Percentiles rank a stretch among this genome's conserved stretches.
phyloP scores from a whole-genome alignment of 768 basidiomycete species.

The Termitomyces bulborhizus region DNA sequence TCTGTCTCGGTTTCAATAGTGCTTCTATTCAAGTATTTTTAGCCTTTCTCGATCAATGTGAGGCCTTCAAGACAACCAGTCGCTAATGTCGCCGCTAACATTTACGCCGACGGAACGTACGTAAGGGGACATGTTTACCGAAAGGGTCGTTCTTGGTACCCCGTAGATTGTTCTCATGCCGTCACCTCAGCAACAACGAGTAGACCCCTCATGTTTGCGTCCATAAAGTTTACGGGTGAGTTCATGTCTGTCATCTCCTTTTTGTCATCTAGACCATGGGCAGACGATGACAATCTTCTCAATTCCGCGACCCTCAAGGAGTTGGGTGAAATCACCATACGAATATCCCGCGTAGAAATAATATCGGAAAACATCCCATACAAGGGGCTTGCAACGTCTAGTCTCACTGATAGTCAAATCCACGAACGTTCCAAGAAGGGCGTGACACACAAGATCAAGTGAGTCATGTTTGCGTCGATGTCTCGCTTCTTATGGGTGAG shows the following conservation, averaged over 20 bases:
- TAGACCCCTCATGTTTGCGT: neutral
- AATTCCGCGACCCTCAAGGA: neutral
- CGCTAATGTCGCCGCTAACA: neutral
- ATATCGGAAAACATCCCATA: neutral
- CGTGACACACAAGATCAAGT: conserved; percentile 4
- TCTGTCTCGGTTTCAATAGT: neutral
- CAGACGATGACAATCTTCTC: conserved; percentile 7
- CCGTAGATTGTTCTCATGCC: neutral
- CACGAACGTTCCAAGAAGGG: conserved; percentile 9
- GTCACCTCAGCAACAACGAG: neutral
- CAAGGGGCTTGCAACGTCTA: neutral
- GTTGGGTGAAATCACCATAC: neutral
- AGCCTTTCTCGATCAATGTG: conserved; percentile 1
- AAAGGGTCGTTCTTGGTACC: neutral
- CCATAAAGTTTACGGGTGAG: conserved; percentile 7
- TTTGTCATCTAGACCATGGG: neutral
- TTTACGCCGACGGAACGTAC: neutral
- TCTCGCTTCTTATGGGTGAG: neutral
- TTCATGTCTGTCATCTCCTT: neutral
- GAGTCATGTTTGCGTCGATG: neutral
- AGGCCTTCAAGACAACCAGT: neutral
- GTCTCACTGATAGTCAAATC: neutral
- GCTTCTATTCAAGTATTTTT: neutral
- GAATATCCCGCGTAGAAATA: neutral
- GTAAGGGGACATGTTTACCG: neutral